Evolutionary conservation across 805 yeast species (phyloP).

Genomic region (Pichia kluyveri): DNA sequence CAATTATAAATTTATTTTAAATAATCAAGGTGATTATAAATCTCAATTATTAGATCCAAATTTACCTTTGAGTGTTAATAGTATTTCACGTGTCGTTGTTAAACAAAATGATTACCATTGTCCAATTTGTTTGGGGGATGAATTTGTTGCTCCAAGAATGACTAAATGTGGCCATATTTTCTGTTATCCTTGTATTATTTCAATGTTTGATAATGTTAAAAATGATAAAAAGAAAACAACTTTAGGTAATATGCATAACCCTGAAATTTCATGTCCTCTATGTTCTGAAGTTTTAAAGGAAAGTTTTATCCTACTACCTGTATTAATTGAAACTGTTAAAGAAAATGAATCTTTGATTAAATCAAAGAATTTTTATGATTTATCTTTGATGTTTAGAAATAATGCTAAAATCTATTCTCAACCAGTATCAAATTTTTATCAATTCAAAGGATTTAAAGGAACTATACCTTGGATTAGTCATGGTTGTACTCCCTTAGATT

Average conservation of each 20-base stretch:
- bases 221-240: slow-evolving; percentile 21
- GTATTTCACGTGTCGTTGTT: slow-evolving; percentile 64
- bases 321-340: slow-evolving; percentile 39
- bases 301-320: slow-evolving; percentile 57
- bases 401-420: slow-evolving; percentile 24
- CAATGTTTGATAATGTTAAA: slow-evolving; percentile 47
- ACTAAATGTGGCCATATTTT: slow-evolving; percentile 89
- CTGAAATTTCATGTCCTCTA: slow-evolving; percentile 50
- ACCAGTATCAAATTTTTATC: slow-evolving; percentile 22
- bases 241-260: slow-evolving; percentile 7
- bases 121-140: slow-evolving; percentile 84
- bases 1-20: slow-evolving; percentile 76
- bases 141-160: slow-evolving; percentile 90
- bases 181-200: slow-evolving; percentile 73
- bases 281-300: slow-evolving; percentile 53
- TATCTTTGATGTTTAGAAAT: slow-evolving; percentile 57
- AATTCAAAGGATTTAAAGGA: slow-evolving; percentile 21
- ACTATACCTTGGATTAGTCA: slow-evolving; percentile 48
- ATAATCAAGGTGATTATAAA: slow-evolving; percentile 44
- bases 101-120: slow-evolving; percentile 64
- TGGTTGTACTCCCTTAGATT: slow-evolving; percentile 13
- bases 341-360: slow-evolving; percentile 44
- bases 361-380: slow-evolving; percentile 41
- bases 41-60: slow-evolving; percentile 68
- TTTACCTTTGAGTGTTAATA: slow-evolving; percentile 50